Evolutionary conservation across 257 asterid genomes (phyloP), one percentile per base, ranked within the genome.

Genomic region (Ligustrum vulgare): DNA sequence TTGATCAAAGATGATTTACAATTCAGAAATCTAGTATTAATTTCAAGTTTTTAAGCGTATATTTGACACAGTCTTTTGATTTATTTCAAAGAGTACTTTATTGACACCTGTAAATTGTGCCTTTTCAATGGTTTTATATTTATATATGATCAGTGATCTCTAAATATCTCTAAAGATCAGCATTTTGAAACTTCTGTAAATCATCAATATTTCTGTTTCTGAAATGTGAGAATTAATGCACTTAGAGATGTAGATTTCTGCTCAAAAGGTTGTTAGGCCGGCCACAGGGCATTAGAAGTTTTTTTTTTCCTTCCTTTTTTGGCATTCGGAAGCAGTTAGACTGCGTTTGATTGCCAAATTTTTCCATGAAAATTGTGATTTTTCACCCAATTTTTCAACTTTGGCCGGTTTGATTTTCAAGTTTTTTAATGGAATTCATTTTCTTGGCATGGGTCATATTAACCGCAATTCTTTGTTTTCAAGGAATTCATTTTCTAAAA

Each of bases 1-100:
- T 54, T 76, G 78, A 72, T 74, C 56, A 12, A 70, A 37, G 67
- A 31, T 37, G 39, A 43, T 28, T 45, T 58, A 33, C 71, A 41
- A 15, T 49, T 78, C 28, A 47, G 35, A 33, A 68, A 60, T 62
- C 11, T 28, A 49, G 45, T 10, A 33, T 64, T 64, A 51, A 51
- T 51, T 51, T 51, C 62, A 41, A 41, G 47, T 15, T 41, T 41
- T 41, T 41, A 41, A 41, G 47, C 47, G 47, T 41, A 11, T 41
- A 41, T 15, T 49, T 3, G 1, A 51, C 62, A 0, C 25, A 51
- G 2, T 51, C 23, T 51, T n/a, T n/a, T 51, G 62, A 51, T n/a
- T 51, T 25, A 51, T 51, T 5, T 18, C 23, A 51, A n/a, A 23
- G 62, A 51, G 25, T 6, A 45, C 18, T 45, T 39, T 9, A 39